Evolutionary conservation across 352 stramenopile species (phyloP).

Genomic region (Pythium dissimile): DNA sequence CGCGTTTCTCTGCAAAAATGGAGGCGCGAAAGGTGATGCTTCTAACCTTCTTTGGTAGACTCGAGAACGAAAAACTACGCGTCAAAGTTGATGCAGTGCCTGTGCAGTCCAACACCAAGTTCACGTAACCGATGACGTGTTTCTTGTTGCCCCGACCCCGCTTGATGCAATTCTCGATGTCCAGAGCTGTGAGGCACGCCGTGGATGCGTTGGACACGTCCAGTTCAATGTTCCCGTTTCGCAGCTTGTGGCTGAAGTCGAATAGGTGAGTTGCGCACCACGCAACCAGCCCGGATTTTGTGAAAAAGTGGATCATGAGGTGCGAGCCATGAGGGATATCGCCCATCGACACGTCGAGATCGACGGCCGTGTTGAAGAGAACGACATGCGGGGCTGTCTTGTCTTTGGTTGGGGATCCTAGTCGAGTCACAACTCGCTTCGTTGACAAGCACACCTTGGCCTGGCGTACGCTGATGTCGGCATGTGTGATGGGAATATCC

Average conservation of each 20-base stretch:
- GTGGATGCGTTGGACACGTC: slow-evolving; percentile 35
- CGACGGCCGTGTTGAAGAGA: slow-evolving; percentile 12
- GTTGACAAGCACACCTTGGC: slow-evolving; percentile 24
- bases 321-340: slow-evolving; percentile 80
- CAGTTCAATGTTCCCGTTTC: slow-evolving; percentile 41
- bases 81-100: slow-evolving; percentile 31
- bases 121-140: slow-evolving; percentile 35
- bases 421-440: slow-evolving; percentile 12
- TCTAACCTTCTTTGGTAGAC: slow-evolving; percentile 36
- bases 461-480: slow-evolving; percentile 28
- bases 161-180: slow-evolving; percentile 72
- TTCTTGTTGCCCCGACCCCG: slow-evolving; percentile 27
- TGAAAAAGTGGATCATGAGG: slow-evolving; percentile 51
- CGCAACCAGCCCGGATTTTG: slow-evolving; percentile 35
- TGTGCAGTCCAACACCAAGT: slow-evolving; percentile 47
- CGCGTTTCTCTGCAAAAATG: slow-evolving; percentile 50
- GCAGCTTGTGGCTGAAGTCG: slow-evolving; percentile 73
- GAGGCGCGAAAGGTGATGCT: slow-evolving; percentile 64
- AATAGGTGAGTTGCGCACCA: slow-evolving; percentile 81
- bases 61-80: slow-evolving; percentile 66
- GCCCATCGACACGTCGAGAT: slow-evolving; percentile 35
- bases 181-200: slow-evolving; percentile 45
- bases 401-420: slow-evolving; percentile 22
- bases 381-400: slow-evolving; percentile 8
- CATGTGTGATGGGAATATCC: slow-evolving; percentile 8